Percentiles rank a stretch among this genome's conserved stretches.
phyloP scores from a whole-genome alignment of 2,329 filamentous ascomycete species.

The Cephalotrichum gorgonifer region DNA sequence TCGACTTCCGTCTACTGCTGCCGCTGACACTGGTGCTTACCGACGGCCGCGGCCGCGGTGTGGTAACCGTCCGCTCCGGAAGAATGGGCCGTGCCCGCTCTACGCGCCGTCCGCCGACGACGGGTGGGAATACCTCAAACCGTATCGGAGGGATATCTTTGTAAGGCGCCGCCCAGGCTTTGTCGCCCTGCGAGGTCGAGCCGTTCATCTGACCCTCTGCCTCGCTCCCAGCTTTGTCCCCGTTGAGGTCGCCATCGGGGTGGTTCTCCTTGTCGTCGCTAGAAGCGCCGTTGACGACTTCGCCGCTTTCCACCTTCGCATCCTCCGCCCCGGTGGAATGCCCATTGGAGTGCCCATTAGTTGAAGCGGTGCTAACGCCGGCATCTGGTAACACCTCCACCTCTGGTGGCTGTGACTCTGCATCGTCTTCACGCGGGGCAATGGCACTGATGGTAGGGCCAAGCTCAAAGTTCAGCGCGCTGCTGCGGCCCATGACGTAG shows the following conservation, averaged over 20 bases:
- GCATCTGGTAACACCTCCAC: conserved; percentile 1
- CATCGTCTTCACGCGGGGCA: conserved; percentile 72
- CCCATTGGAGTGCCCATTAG: conserved; percentile 1
- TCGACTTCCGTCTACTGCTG: conserved; percentile 21
- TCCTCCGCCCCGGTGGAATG: conserved; percentile 5
- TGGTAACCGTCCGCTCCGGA: conserved; percentile 16
- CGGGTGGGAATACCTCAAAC: conserved; percentile 69
- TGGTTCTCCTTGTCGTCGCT: conserved; percentile 14
- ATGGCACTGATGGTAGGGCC: conserved; percentile 75
- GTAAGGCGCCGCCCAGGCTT: conserved; percentile 37
- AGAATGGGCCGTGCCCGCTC: conserved; percentile 33
- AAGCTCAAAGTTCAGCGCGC: conserved; percentile 72
- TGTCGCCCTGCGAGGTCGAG: conserved; percentile 2
- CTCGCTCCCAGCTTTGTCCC: conserved; percentile 15
- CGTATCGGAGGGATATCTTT: conserved; percentile 55
- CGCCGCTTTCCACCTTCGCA: conserved; percentile 2
- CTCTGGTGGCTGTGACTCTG: conserved; percentile 19
- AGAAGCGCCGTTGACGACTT: neutral
- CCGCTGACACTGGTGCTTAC: neutral
- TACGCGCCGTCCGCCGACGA: conserved; percentile 36
- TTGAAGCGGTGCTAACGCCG: neutral
- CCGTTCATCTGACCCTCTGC: neutral
- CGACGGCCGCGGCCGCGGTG: neutral
- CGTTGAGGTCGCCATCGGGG: conserved; percentile 14
- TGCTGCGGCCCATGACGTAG: conserved; percentile 88